Evolutionary conservation across 257 asterid genomes (phyloP).

Genomic region (Penstemon barbatus): DNA sequence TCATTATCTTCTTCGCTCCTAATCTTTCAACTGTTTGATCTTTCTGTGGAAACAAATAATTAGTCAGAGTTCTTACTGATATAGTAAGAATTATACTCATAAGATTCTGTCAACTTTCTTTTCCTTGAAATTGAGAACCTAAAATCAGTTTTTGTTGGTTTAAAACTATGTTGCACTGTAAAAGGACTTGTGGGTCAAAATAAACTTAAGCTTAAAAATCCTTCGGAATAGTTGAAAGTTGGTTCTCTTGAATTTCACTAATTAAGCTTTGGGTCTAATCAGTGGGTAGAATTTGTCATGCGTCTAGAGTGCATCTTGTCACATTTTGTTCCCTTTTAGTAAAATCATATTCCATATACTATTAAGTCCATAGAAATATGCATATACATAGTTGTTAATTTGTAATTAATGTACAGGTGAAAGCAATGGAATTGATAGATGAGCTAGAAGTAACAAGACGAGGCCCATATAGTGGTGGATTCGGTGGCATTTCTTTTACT

Average conservation of each 20-base stretch:
- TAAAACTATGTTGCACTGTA: neutral
- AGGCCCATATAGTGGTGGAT: constrained; percentile 97
- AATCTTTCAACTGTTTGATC: neutral
- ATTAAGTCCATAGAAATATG: neutral
- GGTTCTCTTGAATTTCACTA: no score
- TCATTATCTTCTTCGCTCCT: neutral
- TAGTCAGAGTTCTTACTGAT: neutral
- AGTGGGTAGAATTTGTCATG: neutral
- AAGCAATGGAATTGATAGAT: constrained; percentile 96
- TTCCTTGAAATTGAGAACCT: neutral
- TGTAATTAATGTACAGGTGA: constrained; percentile 57
- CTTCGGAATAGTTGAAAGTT: neutral
- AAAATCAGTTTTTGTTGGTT: neutral
- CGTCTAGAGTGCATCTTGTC: constrained; percentile 1
- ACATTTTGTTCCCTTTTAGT: neutral
- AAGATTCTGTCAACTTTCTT: neutral
- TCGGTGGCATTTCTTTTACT: constrained; percentile 88
- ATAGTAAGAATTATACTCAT: neutral
- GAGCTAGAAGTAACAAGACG: constrained; percentile 81
- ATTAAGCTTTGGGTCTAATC: neutral
- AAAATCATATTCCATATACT: neutral
- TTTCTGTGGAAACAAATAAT: neutral
- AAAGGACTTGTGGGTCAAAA: neutral
- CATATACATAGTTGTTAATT: neutral
- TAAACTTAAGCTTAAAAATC: neutral